phyloP scores from a whole-genome alignment of 1,284 basidiomycete species.

The Cryptococcus sp. region DNA sequence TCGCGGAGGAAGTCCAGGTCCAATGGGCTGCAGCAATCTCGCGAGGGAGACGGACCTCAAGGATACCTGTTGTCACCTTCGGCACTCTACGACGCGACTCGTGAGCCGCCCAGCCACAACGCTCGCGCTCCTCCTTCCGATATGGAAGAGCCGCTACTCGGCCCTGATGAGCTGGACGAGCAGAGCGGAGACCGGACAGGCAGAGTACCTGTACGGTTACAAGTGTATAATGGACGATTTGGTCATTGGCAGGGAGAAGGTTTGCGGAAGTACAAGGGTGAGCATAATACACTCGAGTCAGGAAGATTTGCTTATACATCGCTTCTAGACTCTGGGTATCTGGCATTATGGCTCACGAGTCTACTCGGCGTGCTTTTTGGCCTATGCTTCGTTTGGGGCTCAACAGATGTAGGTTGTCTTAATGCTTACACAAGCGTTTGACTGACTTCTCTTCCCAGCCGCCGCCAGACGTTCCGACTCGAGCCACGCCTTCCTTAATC shows the following conservation, averaged over 20 bases:
- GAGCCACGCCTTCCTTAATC: conserved; percentile 57
- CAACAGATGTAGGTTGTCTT: conserved; percentile 43
- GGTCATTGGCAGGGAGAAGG: conserved; percentile 52
- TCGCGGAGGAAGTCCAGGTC: conserved; percentile 21
- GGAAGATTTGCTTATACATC: conserved; percentile 4
- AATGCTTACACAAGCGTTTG: not conserved
- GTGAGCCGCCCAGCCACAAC: conserved; percentile 1
- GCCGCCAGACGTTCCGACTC: conserved; percentile 26
- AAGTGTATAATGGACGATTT: conserved; percentile 51
- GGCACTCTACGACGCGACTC: conserved; percentile 20
- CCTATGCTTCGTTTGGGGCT: conserved; percentile 52
- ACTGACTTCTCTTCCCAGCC: conserved; percentile 14
- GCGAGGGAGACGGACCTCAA: conserved; percentile 14
- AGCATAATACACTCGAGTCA: conserved; percentile 5
- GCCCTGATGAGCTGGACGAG: conserved; percentile 34
- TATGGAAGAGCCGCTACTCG: conserved; percentile 43
- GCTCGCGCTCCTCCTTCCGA: conserved; percentile 4
- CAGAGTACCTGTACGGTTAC: conserved; percentile 43
- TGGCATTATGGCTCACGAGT: conserved; percentile 49
- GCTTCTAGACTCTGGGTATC: conserved; percentile 44
- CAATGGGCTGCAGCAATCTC: not conserved
- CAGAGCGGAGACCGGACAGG: conserved; percentile 12
- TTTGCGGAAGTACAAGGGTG: conserved; percentile 52
- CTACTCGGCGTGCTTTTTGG: conserved; percentile 45
- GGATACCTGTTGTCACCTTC: conserved; percentile 25